A percentile compares a stretch with the other conserved stretches of the same genome.
Evolutionary conservation across 495 filamentous ascomycete species (phyloP).

Genomic region (Aspergillus saccharolyticus): DNA sequence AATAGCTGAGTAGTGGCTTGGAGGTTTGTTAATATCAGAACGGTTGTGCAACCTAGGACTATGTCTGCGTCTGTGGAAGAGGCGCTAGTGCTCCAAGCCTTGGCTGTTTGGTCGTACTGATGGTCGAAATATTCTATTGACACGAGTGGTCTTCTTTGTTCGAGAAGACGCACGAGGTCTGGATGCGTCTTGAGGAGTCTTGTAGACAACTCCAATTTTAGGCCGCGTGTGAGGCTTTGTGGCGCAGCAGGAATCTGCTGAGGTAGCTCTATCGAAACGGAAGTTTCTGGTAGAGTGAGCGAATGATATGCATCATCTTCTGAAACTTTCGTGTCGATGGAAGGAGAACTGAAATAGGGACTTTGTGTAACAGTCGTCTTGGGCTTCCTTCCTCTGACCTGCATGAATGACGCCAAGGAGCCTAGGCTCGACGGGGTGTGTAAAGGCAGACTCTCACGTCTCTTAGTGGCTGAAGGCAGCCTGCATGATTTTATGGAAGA

Average conservation of each 20-base stretch:
- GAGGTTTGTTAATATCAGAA: conserved; percentile 65
- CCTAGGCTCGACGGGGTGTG: conserved; percentile 11
- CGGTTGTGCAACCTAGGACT: conserved; percentile 63
- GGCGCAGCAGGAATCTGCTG: conserved; percentile 2
- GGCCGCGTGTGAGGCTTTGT: not conserved
- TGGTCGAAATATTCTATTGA: conserved; percentile 29
- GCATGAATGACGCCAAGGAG: conserved; percentile 29
- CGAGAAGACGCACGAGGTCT: conserved; percentile 21
- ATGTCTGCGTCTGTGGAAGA: conserved; percentile 62
- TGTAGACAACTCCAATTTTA: conserved; percentile 24
- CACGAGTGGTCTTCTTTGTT: conserved; percentile 12
- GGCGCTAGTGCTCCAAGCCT: not conserved
- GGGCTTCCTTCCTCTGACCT: conserved; percentile 17
- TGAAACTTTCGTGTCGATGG: not conserved
- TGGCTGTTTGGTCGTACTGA: not conserved
- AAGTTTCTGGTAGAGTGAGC: not conserved
- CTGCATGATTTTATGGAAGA: not conserved
- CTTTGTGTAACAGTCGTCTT: conserved; percentile 3
- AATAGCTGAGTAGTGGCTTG: conserved; percentile 68
- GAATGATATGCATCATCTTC: not conserved
- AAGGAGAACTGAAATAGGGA: conserved; percentile 12
- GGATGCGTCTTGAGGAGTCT: conserved; percentile 27
- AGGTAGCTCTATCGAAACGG: not conserved
- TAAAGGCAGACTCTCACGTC: not conserved
- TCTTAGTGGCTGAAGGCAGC: not conserved